phyloP scores from a whole-genome alignment of 768 basidiomycete genomes.

The Suillus subalutaceus region DNA sequence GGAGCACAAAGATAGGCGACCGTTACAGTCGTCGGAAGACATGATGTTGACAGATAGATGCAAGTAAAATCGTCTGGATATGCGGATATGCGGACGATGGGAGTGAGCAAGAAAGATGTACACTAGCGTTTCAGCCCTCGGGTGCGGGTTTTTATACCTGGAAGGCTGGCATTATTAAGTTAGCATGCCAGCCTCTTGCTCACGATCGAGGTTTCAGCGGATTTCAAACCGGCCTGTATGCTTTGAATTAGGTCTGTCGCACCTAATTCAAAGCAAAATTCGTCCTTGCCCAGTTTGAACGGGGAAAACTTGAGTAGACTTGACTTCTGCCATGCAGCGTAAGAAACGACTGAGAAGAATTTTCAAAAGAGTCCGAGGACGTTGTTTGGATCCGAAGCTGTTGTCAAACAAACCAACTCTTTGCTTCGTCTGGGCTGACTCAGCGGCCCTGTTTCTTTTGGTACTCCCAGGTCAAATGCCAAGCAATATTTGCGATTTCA shows the following conservation, averaged over 20 bases:
- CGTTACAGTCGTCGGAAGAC: background rate
- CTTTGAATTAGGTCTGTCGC: background rate
- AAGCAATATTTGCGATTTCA: background rate
- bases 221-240: background rate
- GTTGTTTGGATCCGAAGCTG: slow-evolving; percentile 4
- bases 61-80: slow-evolving; percentile 4
- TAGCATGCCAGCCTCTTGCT: background rate
- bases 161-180: background rate
- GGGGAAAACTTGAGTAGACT: background rate
- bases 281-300: background rate
- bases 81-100: slow-evolving; percentile 1
- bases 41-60: background rate
- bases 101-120: background rate
- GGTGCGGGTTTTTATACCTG: background rate
- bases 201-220: background rate
- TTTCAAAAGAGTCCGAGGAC: background rate
- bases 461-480: background rate
- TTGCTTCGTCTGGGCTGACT: background rate
- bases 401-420: background rate
- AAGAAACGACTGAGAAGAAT: background rate
- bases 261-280: background rate
- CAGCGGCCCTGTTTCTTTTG: background rate
- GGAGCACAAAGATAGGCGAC: background rate
- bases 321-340: background rate
- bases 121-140: background rate